Evolutionary conservation across 768 basidiomycete species (phyloP).

Genomic region (Serendipita sp.): DNA sequence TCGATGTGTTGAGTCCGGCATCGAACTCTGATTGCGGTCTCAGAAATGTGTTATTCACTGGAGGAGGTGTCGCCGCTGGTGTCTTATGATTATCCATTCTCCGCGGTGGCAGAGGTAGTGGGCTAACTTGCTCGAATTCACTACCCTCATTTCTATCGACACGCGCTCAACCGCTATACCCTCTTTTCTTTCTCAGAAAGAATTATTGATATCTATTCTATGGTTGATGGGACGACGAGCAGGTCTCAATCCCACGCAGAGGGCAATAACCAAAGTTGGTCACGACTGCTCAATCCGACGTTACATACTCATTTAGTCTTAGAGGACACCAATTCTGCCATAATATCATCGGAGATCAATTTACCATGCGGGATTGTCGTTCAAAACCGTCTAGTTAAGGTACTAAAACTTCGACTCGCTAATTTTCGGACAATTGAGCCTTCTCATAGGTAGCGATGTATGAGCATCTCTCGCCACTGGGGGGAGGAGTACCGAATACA

Average conservation of each 20-base stretch:
- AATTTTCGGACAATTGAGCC: not conserved
- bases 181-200: not conserved
- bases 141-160: not conserved
- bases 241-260: not conserved
- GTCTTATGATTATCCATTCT: not conserved
- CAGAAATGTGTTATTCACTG: conserved; percentile 17
- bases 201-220: not conserved
- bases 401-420: conserved; percentile 9
- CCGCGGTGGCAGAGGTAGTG: not conserved
- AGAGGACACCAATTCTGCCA: not conserved
- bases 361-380: conserved; percentile 11
- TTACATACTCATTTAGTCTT: not conserved
- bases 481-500: conserved; percentile 57
- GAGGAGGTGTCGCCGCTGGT: conserved; percentile 10
- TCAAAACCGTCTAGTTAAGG: conserved; percentile 34
- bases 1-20: conserved; percentile 64
- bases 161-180: not conserved
- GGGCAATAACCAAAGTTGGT: not conserved
- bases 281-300: not conserved
- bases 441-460: conserved; percentile 69
- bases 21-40: conserved; percentile 37
- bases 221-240: not conserved
- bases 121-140: not conserved
- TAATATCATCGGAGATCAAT: not conserved
- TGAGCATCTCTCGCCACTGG: conserved; percentile 54